Percentiles rank a stretch among this genome's conserved stretches.
These are phyloP conservation scores for Encephalitozoon romaleae DNA, from an alignment of 371 early-diverging fungal species.

Conservation along the genomic window DNA sequence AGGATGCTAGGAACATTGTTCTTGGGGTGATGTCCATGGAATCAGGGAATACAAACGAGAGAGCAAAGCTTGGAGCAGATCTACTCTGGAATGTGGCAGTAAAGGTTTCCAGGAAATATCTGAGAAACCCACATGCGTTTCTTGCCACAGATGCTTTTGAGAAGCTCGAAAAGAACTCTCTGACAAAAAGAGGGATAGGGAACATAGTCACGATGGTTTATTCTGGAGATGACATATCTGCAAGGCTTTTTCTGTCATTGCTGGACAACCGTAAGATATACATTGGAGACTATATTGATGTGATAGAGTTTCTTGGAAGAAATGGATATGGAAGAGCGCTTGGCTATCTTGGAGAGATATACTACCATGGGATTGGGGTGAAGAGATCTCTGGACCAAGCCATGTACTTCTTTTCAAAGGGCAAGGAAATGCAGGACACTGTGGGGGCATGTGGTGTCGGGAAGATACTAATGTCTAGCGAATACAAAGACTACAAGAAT, in stretches of 20 bases:
- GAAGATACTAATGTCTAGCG: constrained; percentile 33
- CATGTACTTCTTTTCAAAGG: constrained; percentile 56
- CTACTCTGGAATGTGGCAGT: neutral
- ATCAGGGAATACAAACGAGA: neutral
- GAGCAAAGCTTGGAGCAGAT: neutral
- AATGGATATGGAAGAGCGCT: constrained; percentile 42
- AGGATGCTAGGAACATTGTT: neutral
- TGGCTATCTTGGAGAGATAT: constrained; percentile 57
- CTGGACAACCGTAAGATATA: constrained; percentile 48
- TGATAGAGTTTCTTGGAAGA: constrained; percentile 37
- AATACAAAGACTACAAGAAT: constrained; percentile 19
- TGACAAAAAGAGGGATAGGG: neutral
- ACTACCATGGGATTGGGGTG: constrained; percentile 58
- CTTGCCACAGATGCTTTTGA: neutral
- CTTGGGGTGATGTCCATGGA: neutral
- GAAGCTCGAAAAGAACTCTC: neutral
- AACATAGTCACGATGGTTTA: constrained; percentile 27
- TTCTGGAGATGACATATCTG: constrained; percentile 30
- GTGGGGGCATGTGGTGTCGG: constrained; percentile 56
- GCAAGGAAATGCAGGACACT: constrained; percentile 42
- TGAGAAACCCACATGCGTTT: neutral
- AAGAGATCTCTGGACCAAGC: constrained; percentile 45
- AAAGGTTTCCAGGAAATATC: neutral
- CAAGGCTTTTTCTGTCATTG: constrained; percentile 39
- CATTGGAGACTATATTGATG: constrained; percentile 16